Base-by-base conservation (phyloP, 129 eudicot genomes). In the Flaveria linearis region DNA sequence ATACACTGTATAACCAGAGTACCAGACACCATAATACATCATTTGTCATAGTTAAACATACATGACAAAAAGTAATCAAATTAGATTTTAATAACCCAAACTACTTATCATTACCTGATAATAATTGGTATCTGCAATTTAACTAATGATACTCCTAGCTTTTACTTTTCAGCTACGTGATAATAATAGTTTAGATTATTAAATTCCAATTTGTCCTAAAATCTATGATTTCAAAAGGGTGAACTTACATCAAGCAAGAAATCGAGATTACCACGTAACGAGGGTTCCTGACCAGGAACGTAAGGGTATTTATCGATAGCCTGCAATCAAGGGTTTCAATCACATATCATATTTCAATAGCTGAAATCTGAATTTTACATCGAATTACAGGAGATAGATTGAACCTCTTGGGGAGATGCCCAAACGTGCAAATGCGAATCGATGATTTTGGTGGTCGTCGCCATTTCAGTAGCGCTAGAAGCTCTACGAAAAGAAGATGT, bases 381-480 rank as follows among this genome's bases (percentile, higher is more conserved):
- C 30, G 30, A 17, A 12, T 9, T 16, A 9, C 14, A 49, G 23
- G 47, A 17, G 18, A 28, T 18, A 2, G 26, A n/a, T 6, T 0
- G 17, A 58, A 25, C 98, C 88, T 88, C 85, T 85, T 88, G 82
- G 9, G 96, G 85, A 51, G 98, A 92, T 13, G 98, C 96, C 98
- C 98, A 92, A 46, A 90, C 88, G 77, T 92, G 98, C 75, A 92
- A 79, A 75, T 92, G 98, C 2, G 98, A 92, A 75, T 92, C 98
- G 57, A 92, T 90, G 70, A 90, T 75, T 88, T 88, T 88, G 78
- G 85, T 3, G 26, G 55, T 77, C n/a, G 75, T 47, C 2, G 69
- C 26, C 46, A 70, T 73, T 9, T 7, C 45, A 10, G 80, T 25
- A 7, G 85, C 52, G 2, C 80, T 49, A 0, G 83, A 80, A 66